These are phyloP conservation scores for Malassezia sp. DNA, from an alignment of 1,284 basidiomycete species.

Conservation along the genomic window DNA sequence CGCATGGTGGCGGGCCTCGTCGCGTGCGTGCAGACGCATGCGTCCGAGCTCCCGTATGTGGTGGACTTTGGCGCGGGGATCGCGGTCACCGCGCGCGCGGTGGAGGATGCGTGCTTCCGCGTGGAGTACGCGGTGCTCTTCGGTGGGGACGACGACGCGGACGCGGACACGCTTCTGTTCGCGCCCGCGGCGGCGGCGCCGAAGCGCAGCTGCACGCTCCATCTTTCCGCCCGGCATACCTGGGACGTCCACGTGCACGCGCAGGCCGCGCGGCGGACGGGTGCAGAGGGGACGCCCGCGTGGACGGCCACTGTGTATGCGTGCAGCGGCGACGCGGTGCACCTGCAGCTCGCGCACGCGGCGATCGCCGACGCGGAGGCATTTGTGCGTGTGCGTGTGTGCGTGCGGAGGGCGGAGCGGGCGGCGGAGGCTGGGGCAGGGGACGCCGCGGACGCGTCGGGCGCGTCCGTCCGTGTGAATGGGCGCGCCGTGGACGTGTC, in stretches of 20 bases:
- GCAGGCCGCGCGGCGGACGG: constrained; percentile 50
- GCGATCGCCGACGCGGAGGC: constrained; percentile 20
- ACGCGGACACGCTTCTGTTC: constrained; percentile 18
- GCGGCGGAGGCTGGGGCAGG: too few species aligned
- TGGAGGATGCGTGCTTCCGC: constrained; percentile 67
- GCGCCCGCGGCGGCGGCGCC: constrained; percentile 56
- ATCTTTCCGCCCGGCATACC: constrained; percentile 64
- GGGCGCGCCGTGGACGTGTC: neutral
- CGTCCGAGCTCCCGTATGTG: constrained; percentile 63
- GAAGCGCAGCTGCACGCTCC: constrained; percentile 58
- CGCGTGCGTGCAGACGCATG: constrained; percentile 63
- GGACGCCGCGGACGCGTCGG: too few species aligned
- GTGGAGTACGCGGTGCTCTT: constrained; percentile 72
- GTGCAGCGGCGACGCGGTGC: constrained; percentile 13
- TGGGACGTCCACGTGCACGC: constrained; percentile 73
- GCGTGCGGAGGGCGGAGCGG: constrained; percentile 29
- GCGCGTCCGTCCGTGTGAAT: neutral
- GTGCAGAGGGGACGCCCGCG: constrained; percentile 53
- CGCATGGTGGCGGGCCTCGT: constrained; percentile 68
- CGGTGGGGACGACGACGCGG: constrained; percentile 58
- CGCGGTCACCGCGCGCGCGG: constrained; percentile 62
- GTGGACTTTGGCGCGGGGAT: constrained; percentile 70
- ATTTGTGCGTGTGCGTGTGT: constrained; percentile 21
- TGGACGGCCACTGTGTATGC: constrained; percentile 13
- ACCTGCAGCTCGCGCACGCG: constrained; percentile 18